Evolutionary conservation across 2,329 filamentous ascomycete species (phyloP), one percentile per base, ranked within the genome.

Genomic region (Hypoxylon sp.): DNA sequence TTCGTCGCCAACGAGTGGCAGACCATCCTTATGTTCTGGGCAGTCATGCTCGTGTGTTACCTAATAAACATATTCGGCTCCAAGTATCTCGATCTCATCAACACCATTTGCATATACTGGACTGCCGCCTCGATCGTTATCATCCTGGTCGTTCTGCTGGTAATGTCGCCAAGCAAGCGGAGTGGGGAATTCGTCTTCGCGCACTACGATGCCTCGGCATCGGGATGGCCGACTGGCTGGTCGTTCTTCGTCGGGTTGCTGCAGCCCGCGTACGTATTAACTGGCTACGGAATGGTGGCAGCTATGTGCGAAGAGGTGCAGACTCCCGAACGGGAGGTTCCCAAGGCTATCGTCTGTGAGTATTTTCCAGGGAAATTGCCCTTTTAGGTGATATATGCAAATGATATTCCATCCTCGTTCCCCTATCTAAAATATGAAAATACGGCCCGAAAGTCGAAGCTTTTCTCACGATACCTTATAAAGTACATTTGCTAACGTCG

Each of bases 21-120:
- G 78, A 92, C 89, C 0, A 85, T 92, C 2, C 79, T 92, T 14
- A 87, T 84, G 80, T 92, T 91, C 75, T 92, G 89, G 89, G 89
- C 86, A 0, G 87, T 91, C 18, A 91, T 90, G 85, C 68, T 87
- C 5, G 75, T 91, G 24, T 90, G 87, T 72, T 88, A 88, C 70
- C 66, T 82, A 7, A 82, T 91, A 51, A 92, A 92, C 73, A 83
- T 89, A 20, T 92, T 91, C 71, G 84, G 82, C 0, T 82, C 87
- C 4, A 85, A 82, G 55, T 73, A 80, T 57, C 78, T 92, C 50
- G 89, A 91, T 73, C 70, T 91, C 55, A 89, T 92, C 74, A 92
- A 92, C 74, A 91, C 90, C 71, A 77, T 91, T 48, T 92, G 90
- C 75, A 91, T 92, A 56, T 91, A 87, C 74, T 92, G 90, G 90